These are phyloP conservation scores for Phaseolus lunatus DNA, from an alignment of 306 rosid species.

Conservation along the genomic window DNA sequence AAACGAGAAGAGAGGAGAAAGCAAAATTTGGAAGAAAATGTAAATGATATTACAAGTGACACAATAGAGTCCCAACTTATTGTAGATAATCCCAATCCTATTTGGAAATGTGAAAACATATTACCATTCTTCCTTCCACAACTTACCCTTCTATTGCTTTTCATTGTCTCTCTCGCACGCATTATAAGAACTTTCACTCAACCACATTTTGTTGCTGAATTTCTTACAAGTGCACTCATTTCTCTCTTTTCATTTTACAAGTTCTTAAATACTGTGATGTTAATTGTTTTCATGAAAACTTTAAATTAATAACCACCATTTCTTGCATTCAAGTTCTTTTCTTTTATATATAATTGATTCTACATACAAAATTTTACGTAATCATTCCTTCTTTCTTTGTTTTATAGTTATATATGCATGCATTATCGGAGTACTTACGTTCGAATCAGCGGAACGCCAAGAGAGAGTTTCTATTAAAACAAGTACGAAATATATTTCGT, in stretches of 20 bases:
- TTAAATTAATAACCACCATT: not conserved
- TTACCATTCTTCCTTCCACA: not conserved
- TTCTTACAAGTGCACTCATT: slow-evolving; percentile 41
- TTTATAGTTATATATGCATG: not conserved
- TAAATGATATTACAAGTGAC: slow-evolving; percentile 2
- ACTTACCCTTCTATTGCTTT: not conserved
- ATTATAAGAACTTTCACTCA: slow-evolving; percentile 37
- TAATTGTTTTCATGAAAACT: not conserved
- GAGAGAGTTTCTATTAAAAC: too few species aligned
- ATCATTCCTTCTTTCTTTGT: not conserved
- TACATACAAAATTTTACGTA: not conserved
- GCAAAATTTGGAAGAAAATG: slow-evolving; percentile 1
- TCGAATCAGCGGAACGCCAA: too few species aligned
- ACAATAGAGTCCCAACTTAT: not conserved
- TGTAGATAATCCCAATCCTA: not conserved
- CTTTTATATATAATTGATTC: not conserved
- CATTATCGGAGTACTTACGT: too few species aligned
- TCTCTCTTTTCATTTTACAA: not conserved
- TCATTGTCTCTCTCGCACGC: slow-evolving; percentile 2
- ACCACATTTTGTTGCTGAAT: slow-evolving; percentile 49
- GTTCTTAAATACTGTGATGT: not conserved
- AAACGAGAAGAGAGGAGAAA: not conserved
- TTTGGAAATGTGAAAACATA: slow-evolving; percentile 34
- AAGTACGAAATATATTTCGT: too few species aligned
- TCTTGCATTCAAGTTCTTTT: not conserved